Conservation (phyloP, 2,329 filamentous ascomycete species). For the Bipolaris sorokiniana region DNA sequence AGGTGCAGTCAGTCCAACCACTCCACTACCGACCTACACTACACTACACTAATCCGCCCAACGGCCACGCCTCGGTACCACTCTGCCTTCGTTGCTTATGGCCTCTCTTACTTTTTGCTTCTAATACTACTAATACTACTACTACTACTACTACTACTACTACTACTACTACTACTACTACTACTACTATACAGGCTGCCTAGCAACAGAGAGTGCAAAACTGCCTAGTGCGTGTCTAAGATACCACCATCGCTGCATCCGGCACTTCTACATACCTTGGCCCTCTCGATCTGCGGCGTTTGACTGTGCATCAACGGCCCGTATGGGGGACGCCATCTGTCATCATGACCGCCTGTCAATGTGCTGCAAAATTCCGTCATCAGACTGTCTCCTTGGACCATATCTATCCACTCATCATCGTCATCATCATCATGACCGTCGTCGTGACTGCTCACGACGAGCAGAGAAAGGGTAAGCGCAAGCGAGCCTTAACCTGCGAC, state of each 20-base stretch:
- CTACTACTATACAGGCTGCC: no score
- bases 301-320: conserved; percentile 1
- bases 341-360: conserved; percentile 16
- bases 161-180: no score
- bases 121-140: no score
- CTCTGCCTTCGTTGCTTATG: no score
- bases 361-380: conserved; percentile 6
- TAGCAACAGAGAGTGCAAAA: no score
- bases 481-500: conserved; percentile 4
- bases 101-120: no score
- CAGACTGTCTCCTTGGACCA: neutral
- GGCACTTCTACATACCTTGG: neutral
- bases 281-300: neutral
- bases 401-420: neutral
- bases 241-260: neutral
- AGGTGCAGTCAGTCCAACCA: conserved; percentile 2
- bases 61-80: no score
- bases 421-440: neutral
- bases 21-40: no score
- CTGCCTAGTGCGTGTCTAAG: no score
- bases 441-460: neutral
- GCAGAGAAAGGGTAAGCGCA: conserved; percentile 11
- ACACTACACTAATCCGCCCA: no score
- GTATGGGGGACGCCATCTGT: conserved; percentile 1
- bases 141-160: no score